Evolutionary conservation across 768 basidiomycete genomes (phyloP), one percentile per base, ranked within the genome.

Genomic region (Chalciporus chontae): DNA sequence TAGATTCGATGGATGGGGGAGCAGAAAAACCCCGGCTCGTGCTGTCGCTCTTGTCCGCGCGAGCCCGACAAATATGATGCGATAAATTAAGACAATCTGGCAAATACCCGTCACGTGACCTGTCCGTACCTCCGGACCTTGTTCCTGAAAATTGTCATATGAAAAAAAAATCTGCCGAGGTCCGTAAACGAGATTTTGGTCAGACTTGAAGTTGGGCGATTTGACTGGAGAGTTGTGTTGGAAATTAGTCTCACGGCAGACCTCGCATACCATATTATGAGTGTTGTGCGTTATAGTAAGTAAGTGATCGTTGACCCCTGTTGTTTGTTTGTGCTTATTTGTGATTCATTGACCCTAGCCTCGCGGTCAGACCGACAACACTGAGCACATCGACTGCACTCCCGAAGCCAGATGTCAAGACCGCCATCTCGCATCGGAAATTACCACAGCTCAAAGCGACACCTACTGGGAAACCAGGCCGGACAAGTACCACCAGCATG

Each of bases 401-500:
- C n/a, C 15, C 23, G 18, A 31, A 21, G 41, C 31, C 8, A 23
- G 36, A 58, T 52, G 51, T 32, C 42, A 26, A 60, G 56, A 37
- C 59, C 67, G 10, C 47, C 62, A 9, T 54, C 65, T 14, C 73
- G 79, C 24, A 59, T 74, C 32, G 73, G 75, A 52, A 69, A 66
- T 44, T 80, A 79, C 51, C 79, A 82, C 63, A 70, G 70, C 3
- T 56, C 75, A 7, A 88, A 87, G 56, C 73, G 74, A 29, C 72
- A 75, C 31, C 61, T 87, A 3, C 65, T 87, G 15, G 85, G 85
- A 13, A 79, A 77, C 56, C 70, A 74, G 34, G 77, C 84, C 3
- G 78, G 74, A 0, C 73, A 73, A 9, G 74, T 77, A 1, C 71
- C 79, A 3, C 85, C 85, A 0, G 83, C 86, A 9, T 88, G 86